phyloP scores from a whole-genome alignment of 1,284 basidiomycete species.

The Sanghuangporus sanghuang region DNA sequence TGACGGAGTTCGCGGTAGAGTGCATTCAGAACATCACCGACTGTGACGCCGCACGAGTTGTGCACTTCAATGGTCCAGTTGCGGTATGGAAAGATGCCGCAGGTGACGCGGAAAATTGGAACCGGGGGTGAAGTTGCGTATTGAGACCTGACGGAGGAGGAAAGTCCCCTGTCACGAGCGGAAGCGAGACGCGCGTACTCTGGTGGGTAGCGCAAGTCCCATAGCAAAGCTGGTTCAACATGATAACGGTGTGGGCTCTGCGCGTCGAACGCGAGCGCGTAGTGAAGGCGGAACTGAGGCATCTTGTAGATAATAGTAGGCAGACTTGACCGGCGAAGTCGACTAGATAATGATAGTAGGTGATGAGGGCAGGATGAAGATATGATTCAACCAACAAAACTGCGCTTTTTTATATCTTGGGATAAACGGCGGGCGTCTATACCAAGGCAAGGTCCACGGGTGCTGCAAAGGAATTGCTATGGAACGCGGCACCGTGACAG shows the following conservation, averaged over 20 bases:
- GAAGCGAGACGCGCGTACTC: slow-evolving; percentile 26
- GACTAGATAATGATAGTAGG: background rate
- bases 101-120: slow-evolving; percentile 34
- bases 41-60: slow-evolving; percentile 39
- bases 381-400: background rate
- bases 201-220: slow-evolving; percentile 45
- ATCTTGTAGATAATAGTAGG: background rate
- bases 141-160: slow-evolving; percentile 31
- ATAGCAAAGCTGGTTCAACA: slow-evolving; percentile 29
- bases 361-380: background rate
- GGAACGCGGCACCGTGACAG: background rate
- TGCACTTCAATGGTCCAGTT: slow-evolving; percentile 35
- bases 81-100: slow-evolving; percentile 37
- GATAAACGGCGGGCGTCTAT: background rate
- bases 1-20: slow-evolving; percentile 35
- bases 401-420: background rate
- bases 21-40: slow-evolving; percentile 41
- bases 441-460: background rate
- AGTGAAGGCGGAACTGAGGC: slow-evolving; percentile 16
- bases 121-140: slow-evolving; percentile 40
- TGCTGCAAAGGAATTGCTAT: background rate
- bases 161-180: slow-evolving; percentile 24
- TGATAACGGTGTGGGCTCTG: slow-evolving; percentile 12
- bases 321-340: background rate
- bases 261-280: slow-evolving; percentile 15